phyloP scores from a whole-genome alignment of 768 basidiomycete species.

The Suillus sp. region DNA sequence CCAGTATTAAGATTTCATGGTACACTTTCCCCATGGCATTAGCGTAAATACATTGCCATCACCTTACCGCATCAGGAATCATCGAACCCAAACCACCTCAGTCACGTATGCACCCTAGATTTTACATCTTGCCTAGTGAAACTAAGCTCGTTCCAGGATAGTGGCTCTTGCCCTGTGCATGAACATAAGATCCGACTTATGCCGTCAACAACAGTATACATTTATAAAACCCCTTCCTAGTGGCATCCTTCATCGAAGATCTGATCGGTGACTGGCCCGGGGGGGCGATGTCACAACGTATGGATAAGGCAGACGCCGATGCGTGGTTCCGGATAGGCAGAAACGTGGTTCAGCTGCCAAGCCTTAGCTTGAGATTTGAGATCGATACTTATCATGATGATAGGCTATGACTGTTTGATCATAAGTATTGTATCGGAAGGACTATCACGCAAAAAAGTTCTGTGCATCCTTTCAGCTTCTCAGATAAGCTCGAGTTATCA shows the following conservation, averaged over 20 bases:
- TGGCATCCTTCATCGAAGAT: background rate
- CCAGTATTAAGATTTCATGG: background rate
- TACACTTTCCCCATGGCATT: background rate
- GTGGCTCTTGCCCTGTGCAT: background rate
- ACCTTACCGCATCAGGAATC: background rate
- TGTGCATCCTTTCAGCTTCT: background rate
- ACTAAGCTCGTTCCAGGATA: background rate
- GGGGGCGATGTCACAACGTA: background rate
- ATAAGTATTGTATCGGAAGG: background rate
- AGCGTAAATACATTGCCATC: background rate
- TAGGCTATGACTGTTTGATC: background rate
- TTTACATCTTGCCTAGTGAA: background rate
- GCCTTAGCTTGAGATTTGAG: background rate
- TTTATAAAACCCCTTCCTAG: background rate
- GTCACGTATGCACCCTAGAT: constrained; percentile 1
- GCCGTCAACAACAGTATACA: background rate
- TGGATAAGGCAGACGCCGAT: background rate
- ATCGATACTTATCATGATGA: background rate
- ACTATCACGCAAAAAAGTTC: background rate
- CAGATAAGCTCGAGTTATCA: background rate
- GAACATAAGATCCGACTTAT: background rate
- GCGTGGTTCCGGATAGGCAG: background rate
- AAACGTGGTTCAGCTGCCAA: background rate
- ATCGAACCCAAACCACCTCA: background rate
- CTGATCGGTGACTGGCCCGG: background rate